Conservation (phyloP, 1,139 yeast species). For the Waltiozyma sp. region DNA sequence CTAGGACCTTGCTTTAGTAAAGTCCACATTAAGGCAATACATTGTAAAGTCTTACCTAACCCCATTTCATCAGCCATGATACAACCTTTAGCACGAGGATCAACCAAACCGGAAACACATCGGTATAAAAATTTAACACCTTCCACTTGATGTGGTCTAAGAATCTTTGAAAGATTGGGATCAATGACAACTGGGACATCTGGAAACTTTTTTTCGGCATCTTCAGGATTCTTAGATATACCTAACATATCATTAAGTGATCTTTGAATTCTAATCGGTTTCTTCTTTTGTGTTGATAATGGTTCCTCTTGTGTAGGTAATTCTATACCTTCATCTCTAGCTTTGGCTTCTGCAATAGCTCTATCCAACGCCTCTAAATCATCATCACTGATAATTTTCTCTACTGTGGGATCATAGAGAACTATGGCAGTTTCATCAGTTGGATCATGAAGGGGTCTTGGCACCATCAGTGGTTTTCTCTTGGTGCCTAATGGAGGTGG, state of each 20-base stretch:
- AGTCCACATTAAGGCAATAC: slow-evolving; percentile 92
- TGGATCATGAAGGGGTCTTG: slow-evolving; percentile 90
- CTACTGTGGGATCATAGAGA: slow-evolving; percentile 88
- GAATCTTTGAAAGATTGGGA: slow-evolving; percentile 70
- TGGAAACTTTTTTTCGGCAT: slow-evolving; percentile 40
- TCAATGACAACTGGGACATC: slow-evolving; percentile 96
- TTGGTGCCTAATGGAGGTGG: slow-evolving; percentile 81
- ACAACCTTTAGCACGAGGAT: slow-evolving; percentile 85
- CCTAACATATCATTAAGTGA: slow-evolving; percentile 80
- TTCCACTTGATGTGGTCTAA: slow-evolving; percentile 93
- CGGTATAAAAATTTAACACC: slow-evolving; percentile 87
- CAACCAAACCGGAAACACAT: slow-evolving; percentile 84
- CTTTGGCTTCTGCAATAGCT: slow-evolving; percentile 17
- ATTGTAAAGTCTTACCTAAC: slow-evolving; percentile 88
- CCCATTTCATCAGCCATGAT: slow-evolving; percentile 99
- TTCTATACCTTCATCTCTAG: slow-evolving; percentile 17
- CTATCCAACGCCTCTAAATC: slow-evolving; percentile 23
- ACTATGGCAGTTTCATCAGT: slow-evolving; percentile 89
- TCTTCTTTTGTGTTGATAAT: slow-evolving; percentile 21
- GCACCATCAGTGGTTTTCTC: slow-evolving; percentile 57
- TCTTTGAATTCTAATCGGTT: slow-evolving; percentile 34
- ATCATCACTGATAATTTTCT: slow-evolving; percentile 38
- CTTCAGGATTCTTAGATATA: slow-evolving; percentile 42
- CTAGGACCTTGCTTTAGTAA: slow-evolving; percentile 81
- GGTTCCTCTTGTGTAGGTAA: slow-evolving; percentile 17